Evolutionary conservation across 345 rosid species (phyloP).

Genomic region (Viola odorata): DNA sequence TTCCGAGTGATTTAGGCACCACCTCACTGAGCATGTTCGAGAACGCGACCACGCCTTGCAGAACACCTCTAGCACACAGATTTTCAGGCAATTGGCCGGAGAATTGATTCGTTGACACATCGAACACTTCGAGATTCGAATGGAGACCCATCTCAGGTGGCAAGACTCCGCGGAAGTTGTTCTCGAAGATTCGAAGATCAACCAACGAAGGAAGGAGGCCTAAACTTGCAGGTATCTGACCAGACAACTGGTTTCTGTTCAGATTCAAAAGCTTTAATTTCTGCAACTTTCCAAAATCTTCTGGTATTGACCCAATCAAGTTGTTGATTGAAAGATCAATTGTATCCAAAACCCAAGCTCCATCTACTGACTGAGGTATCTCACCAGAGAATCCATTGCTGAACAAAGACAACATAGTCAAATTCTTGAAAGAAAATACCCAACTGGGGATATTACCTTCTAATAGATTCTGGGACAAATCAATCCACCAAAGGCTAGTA

Average conservation of each 20-base stretch:
- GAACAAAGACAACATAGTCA: slow-evolving; percentile 37
- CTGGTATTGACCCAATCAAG: slow-evolving; percentile 67
- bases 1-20: slow-evolving; percentile 61
- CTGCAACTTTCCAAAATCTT: slow-evolving; percentile 63
- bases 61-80: slow-evolving; percentile 56
- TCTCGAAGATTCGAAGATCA: slow-evolving; percentile 38
- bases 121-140: slow-evolving; percentile 56
- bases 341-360: slow-evolving; percentile 50
- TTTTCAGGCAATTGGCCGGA: slow-evolving; percentile 60
- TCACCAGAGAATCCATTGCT: slow-evolving; percentile 46
- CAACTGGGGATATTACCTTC: slow-evolving; percentile 47
- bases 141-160: slow-evolving; percentile 64
- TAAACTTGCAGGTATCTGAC: slow-evolving; percentile 53
- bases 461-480: slow-evolving; percentile 43
- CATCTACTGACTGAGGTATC: slow-evolving; percentile 39
- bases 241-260: slow-evolving; percentile 54
- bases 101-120: slow-evolving; percentile 55
- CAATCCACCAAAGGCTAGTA: slow-evolving; percentile 44
- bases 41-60: slow-evolving; percentile 55
- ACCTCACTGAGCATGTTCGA: slow-evolving; percentile 59
- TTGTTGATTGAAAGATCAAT: slow-evolving; percentile 64
- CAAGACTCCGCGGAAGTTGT: slow-evolving; percentile 57
- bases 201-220: slow-evolving; percentile 44
- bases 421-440: slow-evolving; percentile 47
- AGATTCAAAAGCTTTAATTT: slow-evolving; percentile 56